Conservation (phyloP, 2,329 filamentous ascomycete species). For the Fusarium praegraminearum region DNA sequence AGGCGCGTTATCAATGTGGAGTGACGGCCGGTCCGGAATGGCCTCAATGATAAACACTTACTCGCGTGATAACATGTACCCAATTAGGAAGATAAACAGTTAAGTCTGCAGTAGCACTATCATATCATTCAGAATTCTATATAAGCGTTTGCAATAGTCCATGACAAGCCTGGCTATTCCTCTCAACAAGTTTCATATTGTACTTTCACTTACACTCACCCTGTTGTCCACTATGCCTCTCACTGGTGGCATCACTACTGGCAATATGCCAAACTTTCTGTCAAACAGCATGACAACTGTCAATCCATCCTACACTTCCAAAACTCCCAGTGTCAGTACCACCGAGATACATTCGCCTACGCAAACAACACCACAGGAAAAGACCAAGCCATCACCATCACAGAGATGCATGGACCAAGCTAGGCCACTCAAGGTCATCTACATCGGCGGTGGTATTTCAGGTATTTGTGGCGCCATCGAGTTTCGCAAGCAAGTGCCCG, state of each 20-base stretch:
- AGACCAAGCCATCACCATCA: not conserved
- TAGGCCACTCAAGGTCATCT: constrained; percentile 16
- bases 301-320: not conserved
- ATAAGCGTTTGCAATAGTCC: not conserved
- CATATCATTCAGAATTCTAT: not conserved
- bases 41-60: not conserved
- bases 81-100: not conserved
- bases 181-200: not conserved
- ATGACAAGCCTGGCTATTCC: no score
- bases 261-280: not conserved
- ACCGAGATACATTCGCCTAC: not conserved
- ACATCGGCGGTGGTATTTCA: constrained; percentile 5
- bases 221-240: not conserved
- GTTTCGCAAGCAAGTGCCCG: constrained; percentile 12
- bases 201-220: not conserved
- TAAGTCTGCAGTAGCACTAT: not conserved
- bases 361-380: not conserved
- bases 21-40: not conserved
- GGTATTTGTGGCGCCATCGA: constrained; percentile 22
- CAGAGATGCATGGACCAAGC: constrained; percentile 15
- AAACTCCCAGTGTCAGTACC: not conserved
- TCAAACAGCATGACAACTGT: not conserved
- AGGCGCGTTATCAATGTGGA: not conserved
- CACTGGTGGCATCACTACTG: not conserved
- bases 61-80: not conserved